Conservation (phyloP, 2,329 filamentous ascomycete species). For the Gliomastix tumulicola region DNA sequence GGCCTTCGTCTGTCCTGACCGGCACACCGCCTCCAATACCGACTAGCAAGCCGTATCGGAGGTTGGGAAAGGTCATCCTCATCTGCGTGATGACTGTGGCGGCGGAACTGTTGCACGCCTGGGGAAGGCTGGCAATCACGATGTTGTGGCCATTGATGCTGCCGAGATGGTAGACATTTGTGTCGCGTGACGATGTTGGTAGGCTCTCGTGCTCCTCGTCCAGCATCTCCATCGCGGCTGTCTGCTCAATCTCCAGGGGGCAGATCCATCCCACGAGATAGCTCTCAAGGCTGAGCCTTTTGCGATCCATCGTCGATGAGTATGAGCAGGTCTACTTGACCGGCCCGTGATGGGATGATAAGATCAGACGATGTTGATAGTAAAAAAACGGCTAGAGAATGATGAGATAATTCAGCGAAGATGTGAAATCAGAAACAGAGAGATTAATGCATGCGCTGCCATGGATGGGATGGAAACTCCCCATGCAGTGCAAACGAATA, state of each 20-base stretch:
- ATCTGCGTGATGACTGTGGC: constrained; percentile 22
- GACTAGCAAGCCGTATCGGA: constrained; percentile 11
- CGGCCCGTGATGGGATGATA: too few species aligned
- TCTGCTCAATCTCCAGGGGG: constrained; percentile 14
- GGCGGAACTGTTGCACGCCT: constrained; percentile 20
- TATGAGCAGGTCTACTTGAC: too few species aligned
- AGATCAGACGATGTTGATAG: too few species aligned
- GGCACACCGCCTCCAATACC: constrained; percentile 15
- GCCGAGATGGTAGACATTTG: constrained; percentile 18
- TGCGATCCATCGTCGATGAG: too few species aligned
- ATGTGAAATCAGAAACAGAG: too few species aligned
- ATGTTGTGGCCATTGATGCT: constrained; percentile 20
- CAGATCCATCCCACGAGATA: constrained; percentile 20
- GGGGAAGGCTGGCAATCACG: constrained; percentile 19
- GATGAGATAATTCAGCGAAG: too few species aligned
- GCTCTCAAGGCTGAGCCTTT: constrained; percentile 5
- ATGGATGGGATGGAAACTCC: too few species aligned
- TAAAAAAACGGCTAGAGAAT: too few species aligned
- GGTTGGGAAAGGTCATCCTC: constrained; percentile 20
- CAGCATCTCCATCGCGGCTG: constrained; percentile 15
- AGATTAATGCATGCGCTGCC: too few species aligned
- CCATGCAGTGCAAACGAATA: too few species aligned
- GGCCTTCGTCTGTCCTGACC: constrained; percentile 7
- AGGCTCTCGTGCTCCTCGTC: constrained; percentile 13
- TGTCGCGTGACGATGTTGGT: constrained; percentile 1